These are phyloP conservation scores for Orbilia oligospora DNA, from an alignment of 2,329 filamentous ascomycete species.

Conservation along the genomic window DNA sequence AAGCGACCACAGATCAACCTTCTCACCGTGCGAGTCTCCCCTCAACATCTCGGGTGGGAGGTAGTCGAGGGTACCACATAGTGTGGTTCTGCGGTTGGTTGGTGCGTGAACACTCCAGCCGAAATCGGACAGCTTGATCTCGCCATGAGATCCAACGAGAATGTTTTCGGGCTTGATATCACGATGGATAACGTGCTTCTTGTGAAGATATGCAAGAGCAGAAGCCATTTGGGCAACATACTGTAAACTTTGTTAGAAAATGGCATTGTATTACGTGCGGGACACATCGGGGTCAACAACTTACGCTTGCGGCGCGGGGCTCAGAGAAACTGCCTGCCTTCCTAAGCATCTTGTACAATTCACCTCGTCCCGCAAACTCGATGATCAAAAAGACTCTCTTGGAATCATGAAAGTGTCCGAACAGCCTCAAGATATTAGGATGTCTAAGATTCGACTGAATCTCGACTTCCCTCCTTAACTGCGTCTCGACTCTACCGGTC, in stretches of 20 bases:
- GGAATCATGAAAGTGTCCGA: constrained; percentile 89
- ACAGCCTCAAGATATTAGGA: constrained; percentile 86
- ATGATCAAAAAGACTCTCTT: constrained; percentile 90
- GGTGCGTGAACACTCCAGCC: constrained; percentile 98
- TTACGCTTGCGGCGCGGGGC: constrained; percentile 79
- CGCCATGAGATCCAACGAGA: constrained; percentile 92
- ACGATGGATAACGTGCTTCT: constrained; percentile 96
- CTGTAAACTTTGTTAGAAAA: constrained; percentile 66
- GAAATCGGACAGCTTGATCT: constrained; percentile 99
- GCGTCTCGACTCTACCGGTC: constrained; percentile 85
- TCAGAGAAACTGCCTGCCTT: constrained; percentile 85
- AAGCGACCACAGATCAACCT: constrained; percentile 96
- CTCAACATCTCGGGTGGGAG: constrained; percentile 98
- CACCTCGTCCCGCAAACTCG: constrained; percentile 87
- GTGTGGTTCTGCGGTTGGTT: constrained; percentile 91
- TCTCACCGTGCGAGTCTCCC: constrained; percentile 92
- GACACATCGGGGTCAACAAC: constrained; percentile 22
- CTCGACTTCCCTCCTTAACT: constrained; percentile 88
- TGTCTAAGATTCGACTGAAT: constrained; percentile 90
- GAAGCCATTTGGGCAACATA: constrained; percentile 94
- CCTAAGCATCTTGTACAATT: constrained; percentile 88
- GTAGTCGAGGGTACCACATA: constrained; percentile 98
- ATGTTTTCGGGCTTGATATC: constrained; percentile 99
- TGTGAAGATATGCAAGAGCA: constrained; percentile 89
- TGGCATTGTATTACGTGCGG: not conserved